Conservation (phyloP, 805 yeast species). For the Monosporozyma servazzii region DNA sequence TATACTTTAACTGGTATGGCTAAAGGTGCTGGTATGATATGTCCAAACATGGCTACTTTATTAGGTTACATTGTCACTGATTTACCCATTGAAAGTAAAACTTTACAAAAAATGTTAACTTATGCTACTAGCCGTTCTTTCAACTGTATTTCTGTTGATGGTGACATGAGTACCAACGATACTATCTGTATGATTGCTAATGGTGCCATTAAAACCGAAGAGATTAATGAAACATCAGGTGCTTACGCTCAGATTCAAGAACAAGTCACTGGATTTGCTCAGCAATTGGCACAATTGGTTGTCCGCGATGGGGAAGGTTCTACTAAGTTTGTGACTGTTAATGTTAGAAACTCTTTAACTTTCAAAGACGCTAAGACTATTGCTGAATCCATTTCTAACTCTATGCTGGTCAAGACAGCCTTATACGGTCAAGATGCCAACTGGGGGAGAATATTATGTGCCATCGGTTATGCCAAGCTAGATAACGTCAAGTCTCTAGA, state of each 20-base stretch:
- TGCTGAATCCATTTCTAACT: slow-evolving; percentile 79
- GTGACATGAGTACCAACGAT: slow-evolving; percentile 97
- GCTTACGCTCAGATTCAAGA: slow-evolving; percentile 43
- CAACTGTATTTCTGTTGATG: slow-evolving; percentile 93
- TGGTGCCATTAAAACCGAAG: slow-evolving; percentile 79
- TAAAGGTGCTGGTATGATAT: slow-evolving; percentile 99
- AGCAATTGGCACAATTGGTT: slow-evolving; percentile 77
- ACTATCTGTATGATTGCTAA: slow-evolving; percentile 90
- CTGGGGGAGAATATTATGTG: slow-evolving; percentile 98
- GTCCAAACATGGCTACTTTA: slow-evolving; percentile 98
- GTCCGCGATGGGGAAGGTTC: slow-evolving; percentile 99
- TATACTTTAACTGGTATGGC: slow-evolving; percentile 87
- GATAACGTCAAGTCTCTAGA: slow-evolving; percentile 39
- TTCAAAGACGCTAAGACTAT: slow-evolving; percentile 75
- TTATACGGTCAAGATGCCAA: slow-evolving; percentile 96
- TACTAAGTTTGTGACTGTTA: slow-evolving; percentile 84
- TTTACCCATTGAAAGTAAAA: slow-evolving; percentile 71
- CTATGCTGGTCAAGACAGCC: slow-evolving; percentile 89
- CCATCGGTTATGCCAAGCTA: slow-evolving; percentile 86
- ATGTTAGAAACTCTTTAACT: slow-evolving; percentile 62
- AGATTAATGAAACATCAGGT: slow-evolving; percentile 37
- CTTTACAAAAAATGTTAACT: slow-evolving; percentile 58
- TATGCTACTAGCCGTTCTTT: slow-evolving; percentile 77
- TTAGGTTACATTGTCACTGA: slow-evolving; percentile 89
- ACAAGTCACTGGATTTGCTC: slow-evolving; percentile 70